Evolutionary conservation across 768 basidiomycete genomes (phyloP), one percentile per base, ranked within the genome.

Genomic region (Pleurotus djamor): DNA sequence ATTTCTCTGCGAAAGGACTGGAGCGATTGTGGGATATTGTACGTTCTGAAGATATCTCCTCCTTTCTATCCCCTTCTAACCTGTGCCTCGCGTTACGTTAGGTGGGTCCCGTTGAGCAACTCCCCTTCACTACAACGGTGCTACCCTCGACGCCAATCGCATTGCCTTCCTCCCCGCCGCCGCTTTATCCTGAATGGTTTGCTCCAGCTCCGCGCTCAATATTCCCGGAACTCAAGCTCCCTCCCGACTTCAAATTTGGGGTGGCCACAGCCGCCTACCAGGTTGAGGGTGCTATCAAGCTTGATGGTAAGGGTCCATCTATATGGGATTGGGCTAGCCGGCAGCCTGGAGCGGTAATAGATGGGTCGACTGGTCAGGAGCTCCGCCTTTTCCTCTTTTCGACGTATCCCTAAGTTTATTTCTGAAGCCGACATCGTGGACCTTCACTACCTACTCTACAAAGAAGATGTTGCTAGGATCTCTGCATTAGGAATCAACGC

Each of bases 181-280:
- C 74, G 0, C 68, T 82, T 2, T 82, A 81, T 57, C 80, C 79
- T 0, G 66, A 74, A 1, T 82, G 79, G 75, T 82, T 74, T 60
- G 68, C 79, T 3, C 77, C 78, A 6, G 63, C 67, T 4, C 81
- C 82, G 2, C 73, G 75, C 49, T 69, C 77, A 55, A 72, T 82
- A 34, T 67, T 82, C 34, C 76, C 79, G 2, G 66, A 75, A 32
- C 68, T 80, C 55, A 79, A 75, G 56, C 71, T 82, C 14, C 82
- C 82, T 0, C 66, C 74, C 17, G 78, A 73, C 0, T 83, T 83
- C 68, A 71, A 77, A 47, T 82, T 82, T 61, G 82, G 82, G 32
- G 81, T 81, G 9, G 80, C 80, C 3, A 82, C 81, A 0, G 80
- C 81, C 21, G 77, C 82, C 6, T 82, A 80, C 62, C 81, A 83